These are phyloP conservation scores for Arthroderma sp. DNA, from an alignment of 2,329 filamentous ascomycete species.

Conservation along the genomic window DNA sequence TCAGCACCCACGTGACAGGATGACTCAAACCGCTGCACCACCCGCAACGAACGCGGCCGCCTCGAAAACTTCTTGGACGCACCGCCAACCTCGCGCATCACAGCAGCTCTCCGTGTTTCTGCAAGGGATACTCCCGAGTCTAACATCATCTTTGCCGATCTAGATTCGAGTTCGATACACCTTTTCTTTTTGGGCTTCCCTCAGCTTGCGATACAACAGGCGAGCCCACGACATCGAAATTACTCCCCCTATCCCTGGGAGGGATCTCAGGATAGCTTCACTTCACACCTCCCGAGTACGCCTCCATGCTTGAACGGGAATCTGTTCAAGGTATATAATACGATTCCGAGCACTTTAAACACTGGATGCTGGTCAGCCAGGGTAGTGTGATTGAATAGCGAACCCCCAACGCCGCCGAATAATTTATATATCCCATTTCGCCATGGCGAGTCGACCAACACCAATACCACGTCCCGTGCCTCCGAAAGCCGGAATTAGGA, in stretches of 20 bases:
- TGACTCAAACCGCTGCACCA: conserved; percentile 8
- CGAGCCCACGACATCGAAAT: too few species aligned
- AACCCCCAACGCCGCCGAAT: too few species aligned
- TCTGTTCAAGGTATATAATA: not conserved
- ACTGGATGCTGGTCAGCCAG: not conserved
- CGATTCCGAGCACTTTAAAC: not conserved
- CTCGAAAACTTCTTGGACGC: not conserved
- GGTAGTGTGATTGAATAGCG: not conserved
- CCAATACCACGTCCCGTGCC: conserved; percentile 10
- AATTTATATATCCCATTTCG: too few species aligned
- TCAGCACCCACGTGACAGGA: conserved; percentile 1
- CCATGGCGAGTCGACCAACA: conserved; percentile 7
- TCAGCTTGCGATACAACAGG: not conserved
- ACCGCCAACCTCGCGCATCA: conserved; percentile 8
- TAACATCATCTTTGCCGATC: not conserved
- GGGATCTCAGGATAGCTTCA: too few species aligned
- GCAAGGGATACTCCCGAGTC: not conserved
- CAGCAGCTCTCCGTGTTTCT: not conserved
- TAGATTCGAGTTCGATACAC: not conserved
- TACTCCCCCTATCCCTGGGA: too few species aligned
- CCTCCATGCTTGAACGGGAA: too few species aligned
- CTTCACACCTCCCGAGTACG: too few species aligned
- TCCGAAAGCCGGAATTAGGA: conserved; percentile 20
- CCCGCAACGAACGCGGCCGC: not conserved
- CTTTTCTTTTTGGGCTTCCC: not conserved